A percentile compares a stretch with the other conserved stretches of the same genome.
These are phyloP conservation scores for Saccharomycopsis malanga DNA, from an alignment of 805 yeast species.

Conservation along the genomic window DNA sequence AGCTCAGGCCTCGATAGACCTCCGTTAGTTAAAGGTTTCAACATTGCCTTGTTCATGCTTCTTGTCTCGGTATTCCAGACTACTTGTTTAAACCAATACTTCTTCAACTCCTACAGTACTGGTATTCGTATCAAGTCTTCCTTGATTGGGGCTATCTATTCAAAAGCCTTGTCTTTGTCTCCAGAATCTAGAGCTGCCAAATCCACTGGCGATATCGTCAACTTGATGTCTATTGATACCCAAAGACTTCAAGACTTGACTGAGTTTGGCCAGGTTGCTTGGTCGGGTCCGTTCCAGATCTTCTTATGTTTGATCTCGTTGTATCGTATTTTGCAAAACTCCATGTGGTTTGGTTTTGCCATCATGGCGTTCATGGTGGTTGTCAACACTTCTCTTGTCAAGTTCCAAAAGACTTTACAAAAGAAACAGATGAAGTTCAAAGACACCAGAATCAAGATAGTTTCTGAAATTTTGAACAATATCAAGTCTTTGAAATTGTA, in stretches of 20 bases:
- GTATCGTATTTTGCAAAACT: slow-evolving; percentile 65
- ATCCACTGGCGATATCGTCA: slow-evolving; percentile 89
- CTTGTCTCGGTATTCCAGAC: slow-evolving; percentile 71
- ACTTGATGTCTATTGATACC: slow-evolving; percentile 89
- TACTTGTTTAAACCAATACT: slow-evolving; percentile 69
- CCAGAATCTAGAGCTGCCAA: slow-evolving; percentile 64
- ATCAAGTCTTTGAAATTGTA: slow-evolving; percentile 89
- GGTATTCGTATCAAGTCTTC: slow-evolving; percentile 74
- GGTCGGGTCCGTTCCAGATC: slow-evolving; percentile 94
- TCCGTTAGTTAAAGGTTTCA: slow-evolving; percentile 67
- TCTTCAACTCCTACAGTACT: slow-evolving; percentile 62
- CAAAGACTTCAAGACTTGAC: slow-evolving; percentile 81
- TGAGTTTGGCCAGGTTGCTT: slow-evolving; percentile 68
- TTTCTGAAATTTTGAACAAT: slow-evolving; percentile 82
- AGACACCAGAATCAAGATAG: slow-evolving; percentile 86
- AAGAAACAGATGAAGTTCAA: slow-evolving; percentile 82
- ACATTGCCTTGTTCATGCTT: slow-evolving; percentile 73
- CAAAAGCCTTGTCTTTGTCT: slow-evolving; percentile 61
- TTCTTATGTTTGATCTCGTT: slow-evolving; percentile 66
- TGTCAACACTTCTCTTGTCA: slow-evolving; percentile 62
- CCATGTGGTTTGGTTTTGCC: slow-evolving; percentile 95
- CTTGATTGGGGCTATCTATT: slow-evolving; percentile 57
- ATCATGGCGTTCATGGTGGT: slow-evolving; percentile 77
- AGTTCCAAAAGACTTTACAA: slow-evolving; percentile 63
- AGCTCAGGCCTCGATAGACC: slow-evolving; percentile 32